Evolutionary conservation across 108 stramenopile genomes (phyloP).

Genomic region (Epithemia pelagica): DNA sequence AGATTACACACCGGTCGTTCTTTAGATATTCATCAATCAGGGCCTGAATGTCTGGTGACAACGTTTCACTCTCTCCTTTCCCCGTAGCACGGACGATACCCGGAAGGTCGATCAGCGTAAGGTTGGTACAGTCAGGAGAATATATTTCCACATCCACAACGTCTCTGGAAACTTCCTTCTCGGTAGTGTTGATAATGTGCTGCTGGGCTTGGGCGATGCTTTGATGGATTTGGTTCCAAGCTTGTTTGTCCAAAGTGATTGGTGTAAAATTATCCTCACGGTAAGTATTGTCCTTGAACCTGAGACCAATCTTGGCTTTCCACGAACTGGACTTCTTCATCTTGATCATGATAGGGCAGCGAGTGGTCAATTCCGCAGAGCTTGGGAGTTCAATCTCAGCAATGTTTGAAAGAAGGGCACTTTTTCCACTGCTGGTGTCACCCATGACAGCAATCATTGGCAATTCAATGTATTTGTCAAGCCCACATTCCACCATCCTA

Average conservation of each 20-base stretch:
- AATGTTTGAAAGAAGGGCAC: constrained; percentile 33
- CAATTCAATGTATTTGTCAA: constrained; percentile 32
- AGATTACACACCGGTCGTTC: constrained; percentile 61
- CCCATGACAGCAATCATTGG: constrained; percentile 67
- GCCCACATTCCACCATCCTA: too few relatives aligned
- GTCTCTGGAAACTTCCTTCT: constrained; percentile 41
- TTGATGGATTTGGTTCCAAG: constrained; percentile 20
- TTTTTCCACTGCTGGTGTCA: constrained; percentile 60
- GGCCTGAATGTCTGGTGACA: constrained; percentile 55
- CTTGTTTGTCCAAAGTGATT: constrained; percentile 17
- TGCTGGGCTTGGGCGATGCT: constrained; percentile 40
- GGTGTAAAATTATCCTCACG: too few relatives aligned
- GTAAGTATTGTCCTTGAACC: too few relatives aligned
- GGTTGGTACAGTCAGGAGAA: constrained; percentile 21
- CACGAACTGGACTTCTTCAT: neutral
- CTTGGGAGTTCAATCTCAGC: constrained; percentile 45
- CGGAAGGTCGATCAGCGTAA: constrained; percentile 86
- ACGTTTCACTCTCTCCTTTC: constrained; percentile 38
- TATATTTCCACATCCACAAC: constrained; percentile 33
- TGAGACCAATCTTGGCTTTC: too few relatives aligned
- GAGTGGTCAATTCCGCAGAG: constrained; percentile 40
- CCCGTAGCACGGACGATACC: constrained; percentile 54
- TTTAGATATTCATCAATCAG: constrained; percentile 64
- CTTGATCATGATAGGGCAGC: constrained; percentile 20
- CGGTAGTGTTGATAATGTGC: constrained; percentile 31